phyloP scores from a whole-genome alignment of 2,329 filamentous ascomycete genomes.

The Arachnomyces sp. region DNA sequence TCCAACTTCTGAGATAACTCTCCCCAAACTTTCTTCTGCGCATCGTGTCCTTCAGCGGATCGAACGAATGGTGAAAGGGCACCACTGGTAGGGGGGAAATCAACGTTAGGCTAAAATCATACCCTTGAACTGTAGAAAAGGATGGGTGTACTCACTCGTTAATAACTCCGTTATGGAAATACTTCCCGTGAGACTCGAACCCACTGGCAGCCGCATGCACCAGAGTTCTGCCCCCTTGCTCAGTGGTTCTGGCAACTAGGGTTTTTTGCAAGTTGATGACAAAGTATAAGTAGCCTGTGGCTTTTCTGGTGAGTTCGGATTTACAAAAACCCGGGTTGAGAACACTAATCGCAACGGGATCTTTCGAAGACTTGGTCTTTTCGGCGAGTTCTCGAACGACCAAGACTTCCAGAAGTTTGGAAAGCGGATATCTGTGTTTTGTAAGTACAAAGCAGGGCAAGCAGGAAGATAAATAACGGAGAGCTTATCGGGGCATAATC shows the following conservation, averaged over 20 bases:
- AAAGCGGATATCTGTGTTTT: constrained; percentile 34
- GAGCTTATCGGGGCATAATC: not conserved
- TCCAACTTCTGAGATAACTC: constrained; percentile 39
- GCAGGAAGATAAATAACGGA: not conserved
- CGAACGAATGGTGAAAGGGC: constrained; percentile 30
- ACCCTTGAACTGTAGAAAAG: not conserved
- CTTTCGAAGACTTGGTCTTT: constrained; percentile 17
- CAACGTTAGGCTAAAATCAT: not conserved
- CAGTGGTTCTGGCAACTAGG: constrained; percentile 37
- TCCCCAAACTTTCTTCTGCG: constrained; percentile 37
- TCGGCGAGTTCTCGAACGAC: constrained; percentile 34
- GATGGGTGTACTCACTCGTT: constrained; percentile 3
- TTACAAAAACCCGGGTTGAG: constrained; percentile 49
- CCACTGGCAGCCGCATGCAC: constrained; percentile 33
- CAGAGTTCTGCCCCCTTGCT: constrained; percentile 42
- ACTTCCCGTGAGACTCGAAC: constrained; percentile 40
- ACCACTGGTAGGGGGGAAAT: constrained; percentile 10
- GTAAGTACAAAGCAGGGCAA: not conserved
- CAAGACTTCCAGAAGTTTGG: constrained; percentile 45
- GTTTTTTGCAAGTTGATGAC: constrained; percentile 21
- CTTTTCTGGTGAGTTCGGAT: constrained; percentile 38
- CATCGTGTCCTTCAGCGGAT: constrained; percentile 30
- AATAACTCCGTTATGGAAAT: constrained; percentile 33
- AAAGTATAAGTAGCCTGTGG: constrained; percentile 2
- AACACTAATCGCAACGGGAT: constrained; percentile 43